Percentiles rank a stretch among this genome's conserved stretches.
Evolutionary conservation across 768 basidiomycete genomes (phyloP).

Genomic region (Gautieria morchelliformis): DNA sequence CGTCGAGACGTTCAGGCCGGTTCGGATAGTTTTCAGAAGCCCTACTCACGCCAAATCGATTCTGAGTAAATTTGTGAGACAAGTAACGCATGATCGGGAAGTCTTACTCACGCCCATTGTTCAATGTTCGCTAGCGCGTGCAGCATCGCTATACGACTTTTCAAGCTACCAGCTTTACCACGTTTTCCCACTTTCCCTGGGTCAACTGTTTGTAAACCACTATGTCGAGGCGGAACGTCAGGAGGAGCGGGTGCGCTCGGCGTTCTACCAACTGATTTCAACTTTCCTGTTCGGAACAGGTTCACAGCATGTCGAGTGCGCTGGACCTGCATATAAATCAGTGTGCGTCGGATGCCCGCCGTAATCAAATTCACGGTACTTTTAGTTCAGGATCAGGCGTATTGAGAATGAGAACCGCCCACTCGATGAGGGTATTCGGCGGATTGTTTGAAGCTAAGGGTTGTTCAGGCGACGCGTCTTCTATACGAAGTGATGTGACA

Average conservation of each 20-base stretch:
- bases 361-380: slow-evolving; percentile 19
- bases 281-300: slow-evolving; percentile 58
- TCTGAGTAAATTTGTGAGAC: background rate
- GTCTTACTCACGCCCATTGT: slow-evolving; percentile 68
- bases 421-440: slow-evolving; percentile 65
- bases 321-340: slow-evolving; percentile 36
- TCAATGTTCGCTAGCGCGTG: slow-evolving; percentile 82
- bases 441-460: slow-evolving; percentile 32
- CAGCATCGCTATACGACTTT: slow-evolving; percentile 63
- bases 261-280: slow-evolving; percentile 49
- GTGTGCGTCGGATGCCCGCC: background rate
- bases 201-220: slow-evolving; percentile 42
- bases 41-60: slow-evolving; percentile 12
- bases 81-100: slow-evolving; percentile 62
- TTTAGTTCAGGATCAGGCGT: slow-evolving; percentile 62
- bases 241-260: slow-evolving; percentile 43
- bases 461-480: slow-evolving; percentile 13
- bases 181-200: slow-evolving; percentile 49
- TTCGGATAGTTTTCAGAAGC: background rate
- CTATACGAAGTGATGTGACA: slow-evolving; percentile 3
- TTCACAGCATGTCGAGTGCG: slow-evolving; percentile 62
- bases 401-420: slow-evolving; percentile 71
- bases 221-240: slow-evolving; percentile 55
- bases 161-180: slow-evolving; percentile 33
- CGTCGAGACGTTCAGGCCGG: background rate